phyloP scores from a whole-genome alignment of 2,329 filamentous ascomycete genomes.

The Fusarium subtropicale region DNA sequence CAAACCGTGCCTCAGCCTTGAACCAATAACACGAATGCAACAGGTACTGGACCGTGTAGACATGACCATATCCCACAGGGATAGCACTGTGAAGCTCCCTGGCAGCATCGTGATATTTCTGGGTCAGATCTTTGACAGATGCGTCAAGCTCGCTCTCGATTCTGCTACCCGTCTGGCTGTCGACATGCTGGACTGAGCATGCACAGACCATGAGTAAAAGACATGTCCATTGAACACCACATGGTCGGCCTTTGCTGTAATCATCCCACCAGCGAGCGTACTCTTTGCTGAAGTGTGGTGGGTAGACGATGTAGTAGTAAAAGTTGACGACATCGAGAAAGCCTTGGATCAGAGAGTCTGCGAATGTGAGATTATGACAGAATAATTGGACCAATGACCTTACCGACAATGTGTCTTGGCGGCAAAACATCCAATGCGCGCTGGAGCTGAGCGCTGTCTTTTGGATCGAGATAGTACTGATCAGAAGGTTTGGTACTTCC shows the following conservation, averaged over 20 bases:
- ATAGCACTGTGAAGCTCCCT: constrained; percentile 28
- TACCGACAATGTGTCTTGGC: constrained; percentile 20
- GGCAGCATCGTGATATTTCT: constrained; percentile 22
- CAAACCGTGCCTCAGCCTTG: constrained; percentile 24
- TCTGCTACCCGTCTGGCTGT: constrained; percentile 4
- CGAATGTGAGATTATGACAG: background rate
- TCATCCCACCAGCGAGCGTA: constrained; percentile 28
- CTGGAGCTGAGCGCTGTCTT: constrained; percentile 11
- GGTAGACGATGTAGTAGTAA: constrained; percentile 31
- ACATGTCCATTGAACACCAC: constrained; percentile 28
- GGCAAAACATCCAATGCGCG: constrained; percentile 16
- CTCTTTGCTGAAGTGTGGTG: constrained; percentile 29
- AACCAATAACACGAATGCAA: constrained; percentile 31
- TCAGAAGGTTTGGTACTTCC: constrained; percentile 20
- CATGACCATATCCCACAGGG: constrained; percentile 18
- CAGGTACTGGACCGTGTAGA: constrained; percentile 18
- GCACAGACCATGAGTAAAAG: constrained; percentile 28
- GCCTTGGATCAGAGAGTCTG: constrained; percentile 18
- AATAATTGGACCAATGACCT: background rate
- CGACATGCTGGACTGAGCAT: constrained; percentile 25
- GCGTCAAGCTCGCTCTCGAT: constrained; percentile 11
- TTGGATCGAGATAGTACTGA: constrained; percentile 19
- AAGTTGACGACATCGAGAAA: constrained; percentile 31
- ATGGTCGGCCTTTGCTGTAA: constrained; percentile 17
- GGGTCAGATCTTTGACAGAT: constrained; percentile 17